Evolutionary conservation across 139 green algal species (phyloP), one percentile per base, ranked within the genome.

Genomic region (Zygnema circumcarinatum): DNA sequence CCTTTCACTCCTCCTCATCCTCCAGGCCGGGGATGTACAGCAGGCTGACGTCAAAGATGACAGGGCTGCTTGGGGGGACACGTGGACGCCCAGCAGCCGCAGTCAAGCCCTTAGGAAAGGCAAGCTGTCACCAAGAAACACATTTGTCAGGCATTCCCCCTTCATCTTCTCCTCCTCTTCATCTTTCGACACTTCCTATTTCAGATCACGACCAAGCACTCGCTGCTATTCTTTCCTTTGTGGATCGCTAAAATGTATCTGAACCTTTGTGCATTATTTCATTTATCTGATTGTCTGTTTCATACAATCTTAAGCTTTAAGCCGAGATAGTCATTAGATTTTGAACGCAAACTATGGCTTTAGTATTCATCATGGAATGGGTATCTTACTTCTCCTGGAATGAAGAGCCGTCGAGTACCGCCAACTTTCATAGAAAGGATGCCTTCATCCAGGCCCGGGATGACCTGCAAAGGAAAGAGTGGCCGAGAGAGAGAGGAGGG

Each of bases 11-110:
- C 36, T 90, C 86, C 7, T 83, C 36, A 40, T 86, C 88, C 38
- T 89, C 80, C 2, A 93, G 41, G 20, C 96, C 96, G 16, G 96
- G 96, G 83, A 98, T 95, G 79, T 96, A 96, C 0, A 97, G 91
- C 76, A 98, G 89, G 90, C 96, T 85, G 2, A 99, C 96, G 76
- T 99, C 96, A 93, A 99, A 99, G 21, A 99, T 84, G 29, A 97
- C 95, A 0, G 96, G 95, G 40, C 69, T 93, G 16, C 74, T 75
- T 1, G 96, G 93, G 0, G 94, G 94, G 38, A 98, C 94, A 22
- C 93, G 87, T 1, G 96, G 96, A 1, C 89, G 81, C 11, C 91
- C 91, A 29, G 91, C 79, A 21, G 91, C 91, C 38, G 89, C 79
- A 1, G 67, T 40, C 11, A 98, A 92, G 1, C 94, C 93, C 87